Evolutionary conservation across 2,329 filamentous ascomycete genomes (phyloP).

Genomic region (Fusarium austroafricanum): DNA sequence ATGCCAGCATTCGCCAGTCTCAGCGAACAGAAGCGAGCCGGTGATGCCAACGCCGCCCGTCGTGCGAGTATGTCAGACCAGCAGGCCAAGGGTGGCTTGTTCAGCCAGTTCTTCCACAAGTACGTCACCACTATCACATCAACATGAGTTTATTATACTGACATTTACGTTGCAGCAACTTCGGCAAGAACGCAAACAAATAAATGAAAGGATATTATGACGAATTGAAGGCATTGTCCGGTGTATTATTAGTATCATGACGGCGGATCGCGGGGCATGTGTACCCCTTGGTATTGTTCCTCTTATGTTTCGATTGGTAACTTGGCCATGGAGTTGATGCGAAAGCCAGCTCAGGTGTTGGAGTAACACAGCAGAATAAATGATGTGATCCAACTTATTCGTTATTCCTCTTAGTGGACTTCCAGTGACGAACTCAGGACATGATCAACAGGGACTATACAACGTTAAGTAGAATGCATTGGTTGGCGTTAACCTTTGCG

Average conservation of each 20-base stretch:
- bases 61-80: constrained; percentile 68
- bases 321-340: constrained; percentile 11
- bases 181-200: constrained; percentile 52
- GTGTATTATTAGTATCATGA: constrained; percentile 18
- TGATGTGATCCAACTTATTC: constrained; percentile 1
- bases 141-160: not conserved
- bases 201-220: constrained; percentile 27
- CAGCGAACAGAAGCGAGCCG: constrained; percentile 62
- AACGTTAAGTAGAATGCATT: too few species aligned
- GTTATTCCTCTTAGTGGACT: not conserved
- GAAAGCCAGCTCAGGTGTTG: constrained; percentile 26
- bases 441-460: too few species aligned
- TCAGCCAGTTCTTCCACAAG: constrained; percentile 69
- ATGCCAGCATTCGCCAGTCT: constrained; percentile 63
- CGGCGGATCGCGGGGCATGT: not conserved
- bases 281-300: not conserved
- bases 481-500: too few species aligned
- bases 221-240: not conserved
- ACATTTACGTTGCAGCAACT: constrained; percentile 44
- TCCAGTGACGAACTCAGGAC: too few species aligned
- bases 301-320: constrained; percentile 1
- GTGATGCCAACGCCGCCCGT: constrained; percentile 58
- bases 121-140: constrained; percentile 48
- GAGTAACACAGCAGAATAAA: constrained; percentile 21
- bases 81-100: constrained; percentile 59